Evolutionary conservation across 108 stramenopile species (phyloP).

Genomic region (Conticribra weissflogii): DNA sequence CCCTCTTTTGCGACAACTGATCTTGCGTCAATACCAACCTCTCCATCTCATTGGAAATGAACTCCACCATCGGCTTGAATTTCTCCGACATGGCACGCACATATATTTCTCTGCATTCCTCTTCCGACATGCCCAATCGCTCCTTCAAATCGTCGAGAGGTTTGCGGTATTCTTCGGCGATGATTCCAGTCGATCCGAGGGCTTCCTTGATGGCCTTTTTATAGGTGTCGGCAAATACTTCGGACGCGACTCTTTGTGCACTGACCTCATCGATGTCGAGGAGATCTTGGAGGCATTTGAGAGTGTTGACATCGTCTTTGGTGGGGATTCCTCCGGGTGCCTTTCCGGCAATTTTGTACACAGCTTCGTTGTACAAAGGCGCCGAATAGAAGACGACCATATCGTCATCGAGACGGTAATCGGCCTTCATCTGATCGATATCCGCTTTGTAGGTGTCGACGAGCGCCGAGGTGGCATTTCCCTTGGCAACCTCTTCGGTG

Average conservation of each 20-base stretch:
- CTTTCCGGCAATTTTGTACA: constrained; percentile 32
- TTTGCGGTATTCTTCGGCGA: constrained; percentile 73
- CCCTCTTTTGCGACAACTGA: constrained; percentile 75
- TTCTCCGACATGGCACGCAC: constrained; percentile 75
- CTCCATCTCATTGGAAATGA: constrained; percentile 84
- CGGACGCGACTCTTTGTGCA: constrained; percentile 58
- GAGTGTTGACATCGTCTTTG: constrained; percentile 58
- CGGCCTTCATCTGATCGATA: constrained; percentile 53
- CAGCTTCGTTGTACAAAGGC: constrained; percentile 70
- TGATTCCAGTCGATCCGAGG: constrained; percentile 86
- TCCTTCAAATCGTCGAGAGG: constrained; percentile 67
- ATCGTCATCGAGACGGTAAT: constrained; percentile 64
- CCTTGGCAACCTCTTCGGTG: constrained; percentile 61
- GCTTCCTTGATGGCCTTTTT: constrained; percentile 82
- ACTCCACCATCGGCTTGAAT: constrained; percentile 81
- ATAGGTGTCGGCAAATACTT: constrained; percentile 74
- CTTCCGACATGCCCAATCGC: constrained; percentile 77
- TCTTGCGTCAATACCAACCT: constrained; percentile 71
- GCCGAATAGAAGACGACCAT: constrained; percentile 63
- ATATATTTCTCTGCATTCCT: constrained; percentile 66
- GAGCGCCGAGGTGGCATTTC: constrained; percentile 68
- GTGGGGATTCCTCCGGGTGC: constrained; percentile 78
- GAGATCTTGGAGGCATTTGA: constrained; percentile 63
- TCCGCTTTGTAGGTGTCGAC: constrained; percentile 68
- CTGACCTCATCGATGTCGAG: constrained; percentile 60